phyloP scores from a whole-genome alignment of 441 rosid species.

The Theobroma grandiflorum region DNA sequence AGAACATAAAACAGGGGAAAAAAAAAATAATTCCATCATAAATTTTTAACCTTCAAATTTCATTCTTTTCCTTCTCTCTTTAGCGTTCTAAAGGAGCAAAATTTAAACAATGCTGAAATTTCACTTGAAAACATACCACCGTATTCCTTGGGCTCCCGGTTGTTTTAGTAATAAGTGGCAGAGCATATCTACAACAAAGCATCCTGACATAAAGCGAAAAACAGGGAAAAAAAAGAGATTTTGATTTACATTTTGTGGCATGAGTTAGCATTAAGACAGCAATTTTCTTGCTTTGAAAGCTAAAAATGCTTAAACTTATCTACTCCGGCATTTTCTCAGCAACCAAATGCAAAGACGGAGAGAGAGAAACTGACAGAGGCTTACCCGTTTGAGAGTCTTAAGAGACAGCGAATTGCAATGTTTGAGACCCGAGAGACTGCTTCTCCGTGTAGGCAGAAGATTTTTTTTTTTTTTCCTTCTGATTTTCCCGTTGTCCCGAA shows the following conservation, averaged over 20 bases:
- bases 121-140: conserved; percentile 53
- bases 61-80: neutral
- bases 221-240: conserved; percentile 8
- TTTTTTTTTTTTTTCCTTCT: neutral
- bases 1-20: neutral
- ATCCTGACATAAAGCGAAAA: conserved; percentile 49
- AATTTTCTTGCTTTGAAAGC: neutral
- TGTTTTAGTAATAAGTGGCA: conserved; percentile 52
- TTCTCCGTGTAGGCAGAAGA: neutral
- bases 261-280: neutral
- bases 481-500: conserved; percentile 20
- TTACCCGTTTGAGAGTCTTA: conserved; percentile 16
- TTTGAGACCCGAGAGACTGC: neutral
- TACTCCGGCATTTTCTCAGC: conserved; percentile 8
- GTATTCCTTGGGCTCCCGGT: conserved; percentile 40
- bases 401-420: neutral
- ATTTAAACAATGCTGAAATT: neutral
- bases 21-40: neutral
- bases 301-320: neutral
- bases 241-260: neutral
- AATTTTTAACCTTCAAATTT: neutral
- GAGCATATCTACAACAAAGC: conserved; percentile 60
- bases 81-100: neutral
- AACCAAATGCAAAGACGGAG: conserved; percentile 12
- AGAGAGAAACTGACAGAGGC: conserved; percentile 11